Conservation (phyloP, 1,139 yeast genomes). For the Candida tropicalis region DNA sequence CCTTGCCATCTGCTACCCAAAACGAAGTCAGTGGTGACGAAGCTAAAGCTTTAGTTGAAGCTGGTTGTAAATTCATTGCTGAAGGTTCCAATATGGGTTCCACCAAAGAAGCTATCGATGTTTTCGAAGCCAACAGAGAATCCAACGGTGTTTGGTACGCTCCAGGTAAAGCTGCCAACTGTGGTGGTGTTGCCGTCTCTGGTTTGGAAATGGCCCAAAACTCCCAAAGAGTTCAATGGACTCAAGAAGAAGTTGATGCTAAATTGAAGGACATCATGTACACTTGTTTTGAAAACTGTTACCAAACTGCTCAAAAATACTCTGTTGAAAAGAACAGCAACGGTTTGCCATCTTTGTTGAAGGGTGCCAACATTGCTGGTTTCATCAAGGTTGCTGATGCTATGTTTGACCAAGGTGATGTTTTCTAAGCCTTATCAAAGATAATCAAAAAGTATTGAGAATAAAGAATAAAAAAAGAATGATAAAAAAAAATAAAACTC, state of each 20-base stretch:
- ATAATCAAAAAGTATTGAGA: neutral
- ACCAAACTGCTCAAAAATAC: conserved; percentile 82
- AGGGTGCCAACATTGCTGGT: conserved; percentile 99
- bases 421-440: conserved; percentile 38
- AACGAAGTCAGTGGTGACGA: conserved; percentile 97
- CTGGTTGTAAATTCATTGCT: conserved; percentile 92
- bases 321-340: conserved; percentile 64
- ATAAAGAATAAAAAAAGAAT: neutral
- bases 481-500: neutral
- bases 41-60: conserved; percentile 90
- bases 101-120: conserved; percentile 93
- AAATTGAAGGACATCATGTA: conserved; percentile 91
- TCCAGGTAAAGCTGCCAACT: conserved; percentile 99
- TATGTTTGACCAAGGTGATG: conserved; percentile 97
- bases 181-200: conserved; percentile 99
- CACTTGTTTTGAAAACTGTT: conserved; percentile 91
- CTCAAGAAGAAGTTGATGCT: conserved; percentile 83
- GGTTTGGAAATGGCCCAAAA: conserved; percentile 99
- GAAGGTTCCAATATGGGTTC: conserved; percentile 99
- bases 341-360: conserved; percentile 84
- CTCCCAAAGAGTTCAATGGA: conserved; percentile 91
- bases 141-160: conserved; percentile 88
- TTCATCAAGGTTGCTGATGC: conserved; percentile 98
- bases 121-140: conserved; percentile 85
- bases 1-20: conserved; percentile 98